Conservation (phyloP, 306 rosid genomes). For the Lablab purpureus region DNA sequence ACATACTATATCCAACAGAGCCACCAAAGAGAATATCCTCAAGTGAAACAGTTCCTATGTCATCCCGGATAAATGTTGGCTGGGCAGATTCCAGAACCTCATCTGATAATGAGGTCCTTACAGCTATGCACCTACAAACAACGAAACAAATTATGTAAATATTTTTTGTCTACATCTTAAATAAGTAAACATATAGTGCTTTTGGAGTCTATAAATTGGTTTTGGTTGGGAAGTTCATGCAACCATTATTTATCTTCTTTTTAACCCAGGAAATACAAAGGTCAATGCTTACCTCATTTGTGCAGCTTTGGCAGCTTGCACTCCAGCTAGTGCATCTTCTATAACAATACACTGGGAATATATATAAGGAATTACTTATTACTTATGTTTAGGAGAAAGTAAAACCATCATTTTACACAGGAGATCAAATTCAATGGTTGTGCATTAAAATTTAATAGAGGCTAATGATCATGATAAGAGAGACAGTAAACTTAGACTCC, state of each 20-base stretch:
- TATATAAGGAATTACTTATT: constrained; percentile 30
- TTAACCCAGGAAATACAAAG: not conserved
- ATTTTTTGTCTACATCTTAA: constrained; percentile 20
- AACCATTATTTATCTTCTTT: constrained; percentile 3
- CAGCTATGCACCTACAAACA: constrained; percentile 85
- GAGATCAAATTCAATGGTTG: constrained; percentile 21
- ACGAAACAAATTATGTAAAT: constrained; percentile 29
- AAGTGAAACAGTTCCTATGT: constrained; percentile 86
- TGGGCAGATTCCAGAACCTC: constrained; percentile 70
- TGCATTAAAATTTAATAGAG: constrained; percentile 28
- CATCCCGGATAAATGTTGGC: constrained; percentile 80
- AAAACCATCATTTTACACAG: constrained; percentile 32
- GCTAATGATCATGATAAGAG: constrained; percentile 7
- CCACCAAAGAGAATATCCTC: constrained; percentile 89
- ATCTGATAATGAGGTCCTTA: constrained; percentile 86
- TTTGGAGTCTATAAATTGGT: constrained; percentile 18
- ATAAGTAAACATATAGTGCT: constrained; percentile 24
- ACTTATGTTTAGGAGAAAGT: constrained; percentile 18
- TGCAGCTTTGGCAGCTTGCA: constrained; percentile 97
- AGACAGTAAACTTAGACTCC: not conserved
- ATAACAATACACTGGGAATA: constrained; percentile 84
- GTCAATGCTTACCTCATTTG: constrained; percentile 77
- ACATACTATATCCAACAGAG: constrained; percentile 89
- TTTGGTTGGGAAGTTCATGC: constrained; percentile 30
- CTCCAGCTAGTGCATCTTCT: constrained; percentile 97